These are phyloP conservation scores for Diaporthe eres DNA, from an alignment of 2,329 filamentous ascomycete species.

Conservation along the genomic window DNA sequence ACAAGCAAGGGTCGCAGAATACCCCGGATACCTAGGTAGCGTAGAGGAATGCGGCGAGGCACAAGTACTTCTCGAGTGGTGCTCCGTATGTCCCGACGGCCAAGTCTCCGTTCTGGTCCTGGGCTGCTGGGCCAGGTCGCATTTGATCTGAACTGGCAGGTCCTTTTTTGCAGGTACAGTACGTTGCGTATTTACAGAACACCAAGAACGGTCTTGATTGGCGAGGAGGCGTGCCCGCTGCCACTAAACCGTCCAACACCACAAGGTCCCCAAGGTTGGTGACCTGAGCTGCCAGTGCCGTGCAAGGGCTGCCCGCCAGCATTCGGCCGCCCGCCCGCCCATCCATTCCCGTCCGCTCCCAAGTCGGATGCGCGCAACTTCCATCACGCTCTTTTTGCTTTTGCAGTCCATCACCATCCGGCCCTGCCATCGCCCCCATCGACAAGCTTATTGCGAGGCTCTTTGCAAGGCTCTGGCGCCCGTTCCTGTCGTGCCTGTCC, in stretches of 20 bases:
- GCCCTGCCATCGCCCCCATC: not conserved
- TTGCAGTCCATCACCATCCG: slow-evolving; percentile 11
- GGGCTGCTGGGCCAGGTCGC: slow-evolving; percentile 2
- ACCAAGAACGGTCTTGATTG: slow-evolving; percentile 26
- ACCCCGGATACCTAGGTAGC: not conserved
- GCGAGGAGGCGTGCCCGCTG: slow-evolving; percentile 8
- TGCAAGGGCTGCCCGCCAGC: not conserved
- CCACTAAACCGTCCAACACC: slow-evolving; percentile 23
- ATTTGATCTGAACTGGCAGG: not conserved
- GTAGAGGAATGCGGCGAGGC: not conserved
- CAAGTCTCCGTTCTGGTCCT: slow-evolving; percentile 21
- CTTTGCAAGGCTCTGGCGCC: slow-evolving; percentile 3
- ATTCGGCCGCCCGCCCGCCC: not conserved
- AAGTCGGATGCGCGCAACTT: slow-evolving; percentile 22
- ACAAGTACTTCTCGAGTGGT: not conserved
- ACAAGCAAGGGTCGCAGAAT: not conserved
- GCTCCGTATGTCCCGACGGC: not conserved
- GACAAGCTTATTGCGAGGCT: not conserved
- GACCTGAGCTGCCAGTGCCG: not conserved
- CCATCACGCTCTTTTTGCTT: slow-evolving; percentile 17
- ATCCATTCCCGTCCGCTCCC: slow-evolving; percentile 18
- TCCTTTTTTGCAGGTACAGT: not conserved
- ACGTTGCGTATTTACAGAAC: not conserved
- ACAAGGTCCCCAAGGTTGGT: not conserved
- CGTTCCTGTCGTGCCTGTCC: not conserved